Percentiles rank a stretch among this genome's conserved stretches.
Evolutionary conservation across 176 grass and related monocot genomes (phyloP).

Genomic region (Juncus effusus): DNA sequence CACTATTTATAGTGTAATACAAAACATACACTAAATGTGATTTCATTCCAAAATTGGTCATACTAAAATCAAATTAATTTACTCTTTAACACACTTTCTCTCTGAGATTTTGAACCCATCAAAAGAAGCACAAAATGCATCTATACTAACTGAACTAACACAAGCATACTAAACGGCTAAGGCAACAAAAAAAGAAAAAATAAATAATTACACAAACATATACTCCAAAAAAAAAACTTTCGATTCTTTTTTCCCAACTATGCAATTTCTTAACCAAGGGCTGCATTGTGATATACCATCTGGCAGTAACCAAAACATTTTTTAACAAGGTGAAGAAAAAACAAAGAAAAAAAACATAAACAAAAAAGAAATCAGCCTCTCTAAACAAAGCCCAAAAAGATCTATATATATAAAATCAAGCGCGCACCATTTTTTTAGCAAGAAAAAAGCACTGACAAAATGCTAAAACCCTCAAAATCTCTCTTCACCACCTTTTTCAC

Average conservation of each 20-base stretch:
- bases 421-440: slow-evolving; percentile 16
- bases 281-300: slow-evolving; percentile 3
- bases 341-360: background rate
- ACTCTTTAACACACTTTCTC: too few species aligned
- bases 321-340: slow-evolving; percentile 14
- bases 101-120: too few species aligned
- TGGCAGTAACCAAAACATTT: slow-evolving; percentile 15
- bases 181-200: background rate
- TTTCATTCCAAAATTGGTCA: too few species aligned
- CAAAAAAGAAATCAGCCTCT: slow-evolving; percentile 23
- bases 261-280: slow-evolving; percentile 21
- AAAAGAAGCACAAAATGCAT: too few species aligned
- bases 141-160: too few species aligned
- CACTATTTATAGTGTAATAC: background rate
- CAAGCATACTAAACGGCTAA: too few species aligned
- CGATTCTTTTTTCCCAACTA: slow-evolving; percentile 6
- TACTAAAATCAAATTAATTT: too few species aligned
- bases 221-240: background rate
- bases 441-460: slow-evolving; percentile 23
- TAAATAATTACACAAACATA: background rate
- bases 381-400: slow-evolving; percentile 17
- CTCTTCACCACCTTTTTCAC: slow-evolving; percentile 10
- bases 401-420: slow-evolving; percentile 17
- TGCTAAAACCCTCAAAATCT: background rate
- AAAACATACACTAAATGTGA: background rate